Base-by-base conservation (phyloP, 352 stramenopile genomes). In the Hyaloperonospora arabidopsidis region DNA sequence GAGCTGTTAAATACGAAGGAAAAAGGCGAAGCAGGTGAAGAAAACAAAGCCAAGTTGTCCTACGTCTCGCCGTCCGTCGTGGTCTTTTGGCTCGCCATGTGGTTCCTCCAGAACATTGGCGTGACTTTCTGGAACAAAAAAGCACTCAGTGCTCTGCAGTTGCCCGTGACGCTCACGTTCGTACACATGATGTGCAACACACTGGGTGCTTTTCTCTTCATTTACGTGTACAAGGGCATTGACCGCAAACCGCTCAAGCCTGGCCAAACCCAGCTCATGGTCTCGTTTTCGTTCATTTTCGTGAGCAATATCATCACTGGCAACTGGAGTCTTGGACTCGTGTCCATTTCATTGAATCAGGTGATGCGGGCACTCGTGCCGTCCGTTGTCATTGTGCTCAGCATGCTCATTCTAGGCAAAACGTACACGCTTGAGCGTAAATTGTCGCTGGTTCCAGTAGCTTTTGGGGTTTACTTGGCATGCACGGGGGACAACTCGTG, bases 71-170 rank as follows among this genome's bases (percentile, higher is more conserved):
- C 70, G 23, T 80, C 76, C 28, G 78, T 79, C 32, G 79, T 88
- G 5, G 55, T 79, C 40, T 87, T 92, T 54, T 92, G 82, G 82
- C 82, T 92, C 61, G 71, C 65, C 18, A 86, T 90, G 72, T 91
- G 81, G 81, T 94, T 94, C 54, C 58, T 79, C 11, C 91, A 96
- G 66, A 98, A 98, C 69, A 91, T 97, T 40, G 78, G 85, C 57
- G 85, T 98, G 29, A 98, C 93, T 0, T 90, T 98, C 52, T 86
- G 96, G 64, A 98, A 98, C 79, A 98, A 98, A 67, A 92, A 93
- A 57, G 86, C 87, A 35, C 78, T 97, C 55, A 77, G 55, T 22
- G 62, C 70, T 25, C 59, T 89, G 49, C 74, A 74, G 0, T 63
- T 92, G 22, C 81, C 81, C 23, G 75, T 91, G 36, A 87, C 74